Percentiles rank a stretch among this genome's conserved stretches.
Conservation (phyloP, 805 yeast genomes). For the Aciculoconidium aculeatum region DNA sequence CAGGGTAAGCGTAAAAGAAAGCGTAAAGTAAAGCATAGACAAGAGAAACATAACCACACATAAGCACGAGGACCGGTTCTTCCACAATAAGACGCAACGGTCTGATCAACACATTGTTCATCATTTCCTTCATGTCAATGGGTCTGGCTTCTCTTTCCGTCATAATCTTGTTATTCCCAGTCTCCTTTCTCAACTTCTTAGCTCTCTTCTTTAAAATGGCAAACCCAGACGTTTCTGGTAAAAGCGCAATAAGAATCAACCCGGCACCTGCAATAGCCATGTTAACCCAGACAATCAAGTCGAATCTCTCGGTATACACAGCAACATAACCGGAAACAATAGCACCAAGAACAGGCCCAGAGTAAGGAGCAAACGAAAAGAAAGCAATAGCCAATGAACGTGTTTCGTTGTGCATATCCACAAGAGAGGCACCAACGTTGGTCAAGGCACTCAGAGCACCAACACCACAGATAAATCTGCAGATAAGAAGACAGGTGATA, state of each 20-base stretch:
- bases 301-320: constrained; percentile 62
- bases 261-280: constrained; percentile 86
- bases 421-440: constrained; percentile 85
- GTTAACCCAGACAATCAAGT: constrained; percentile 81
- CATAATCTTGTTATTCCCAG: constrained; percentile 80
- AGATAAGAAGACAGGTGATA: constrained; percentile 72
- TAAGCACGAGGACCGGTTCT: constrained; percentile 80
- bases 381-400: constrained; percentile 88
- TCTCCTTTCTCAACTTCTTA: constrained; percentile 59
- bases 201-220: constrained; percentile 69
- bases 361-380: constrained; percentile 87
- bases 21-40: constrained; percentile 89
- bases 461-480: constrained; percentile 85
- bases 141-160: constrained; percentile 90
- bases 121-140: constrained; percentile 59
- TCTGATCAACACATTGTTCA: constrained; percentile 67
- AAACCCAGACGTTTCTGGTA: constrained; percentile 93
- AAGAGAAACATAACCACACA: constrained; percentile 82
- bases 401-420: constrained; percentile 77
- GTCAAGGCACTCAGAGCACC: constrained; percentile 79
- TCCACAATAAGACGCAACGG: constrained; percentile 73
- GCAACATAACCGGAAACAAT: constrained; percentile 81
- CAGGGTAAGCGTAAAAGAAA: constrained; percentile 93
- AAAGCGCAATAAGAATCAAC: constrained; percentile 57
- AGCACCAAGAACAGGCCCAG: constrained; percentile 90